phyloP scores from a whole-genome alignment of 495 filamentous ascomycete species.

The Staphylotrichum longicolle region DNA sequence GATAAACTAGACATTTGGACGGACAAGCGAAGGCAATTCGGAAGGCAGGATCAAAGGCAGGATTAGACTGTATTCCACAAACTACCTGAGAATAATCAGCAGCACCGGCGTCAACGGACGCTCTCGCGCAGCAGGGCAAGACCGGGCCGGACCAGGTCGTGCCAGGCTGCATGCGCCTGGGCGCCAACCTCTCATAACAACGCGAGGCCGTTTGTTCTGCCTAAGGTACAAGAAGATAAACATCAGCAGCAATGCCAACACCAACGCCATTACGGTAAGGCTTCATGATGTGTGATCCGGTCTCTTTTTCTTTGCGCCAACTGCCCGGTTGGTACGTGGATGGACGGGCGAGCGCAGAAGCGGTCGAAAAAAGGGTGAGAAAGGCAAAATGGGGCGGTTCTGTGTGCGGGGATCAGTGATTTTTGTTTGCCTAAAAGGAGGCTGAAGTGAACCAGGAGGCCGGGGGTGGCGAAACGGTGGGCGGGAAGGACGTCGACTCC shows the following conservation, averaged over 20 bases:
- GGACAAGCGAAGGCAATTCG: too few relatives aligned
- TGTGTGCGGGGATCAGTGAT: background rate
- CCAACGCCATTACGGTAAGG: background rate
- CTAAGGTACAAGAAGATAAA: slow-evolving; percentile 11
- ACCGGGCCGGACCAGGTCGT: too few relatives aligned
- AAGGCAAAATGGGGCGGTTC: background rate
- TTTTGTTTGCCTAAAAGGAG: background rate
- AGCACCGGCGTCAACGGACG: too few relatives aligned
- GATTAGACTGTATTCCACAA: too few relatives aligned
- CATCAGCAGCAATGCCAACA: slow-evolving; percentile 13
- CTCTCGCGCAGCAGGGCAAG: too few relatives aligned
- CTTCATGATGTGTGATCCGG: background rate
- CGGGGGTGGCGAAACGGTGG: background rate
- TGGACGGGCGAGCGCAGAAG: too few relatives aligned
- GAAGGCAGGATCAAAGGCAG: too few relatives aligned
- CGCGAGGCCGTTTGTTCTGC: background rate
- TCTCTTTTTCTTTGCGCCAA: background rate
- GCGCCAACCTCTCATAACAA: background rate
- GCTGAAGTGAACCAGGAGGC: background rate
- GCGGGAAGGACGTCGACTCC: slow-evolving; percentile 5
- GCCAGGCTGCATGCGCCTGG: too few relatives aligned
- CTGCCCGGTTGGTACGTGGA: too few relatives aligned
- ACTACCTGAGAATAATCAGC: too few relatives aligned
- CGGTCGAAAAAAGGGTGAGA: background rate
- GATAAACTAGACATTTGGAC: too few relatives aligned